Percentiles rank a stretch among this genome's conserved stretches.
These are phyloP conservation scores for Retiboletus flavoniger DNA, from an alignment of 1,284 basidiomycete genomes.

Conservation along the genomic window DNA sequence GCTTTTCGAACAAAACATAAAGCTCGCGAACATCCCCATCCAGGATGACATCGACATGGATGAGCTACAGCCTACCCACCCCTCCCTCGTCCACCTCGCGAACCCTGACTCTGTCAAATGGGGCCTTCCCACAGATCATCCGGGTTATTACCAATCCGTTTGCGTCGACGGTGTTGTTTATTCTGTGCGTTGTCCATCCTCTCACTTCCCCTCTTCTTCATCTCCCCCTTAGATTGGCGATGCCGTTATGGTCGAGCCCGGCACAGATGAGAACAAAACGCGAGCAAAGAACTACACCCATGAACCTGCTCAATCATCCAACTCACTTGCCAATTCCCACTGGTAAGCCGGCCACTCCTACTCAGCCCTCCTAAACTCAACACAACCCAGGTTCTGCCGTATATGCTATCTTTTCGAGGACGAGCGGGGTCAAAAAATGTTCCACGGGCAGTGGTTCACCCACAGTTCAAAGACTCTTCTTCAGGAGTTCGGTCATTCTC, in stretches of 20 bases:
- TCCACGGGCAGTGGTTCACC: conserved; percentile 65
- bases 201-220: conserved; percentile 2
- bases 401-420: conserved; percentile 60
- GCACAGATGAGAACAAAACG: conserved; percentile 42
- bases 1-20: conserved; percentile 48
- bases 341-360: conserved; percentile 42
- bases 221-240: conserved; percentile 50
- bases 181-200: conserved; percentile 37
- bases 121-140: conserved; percentile 37
- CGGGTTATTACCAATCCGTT: conserved; percentile 43
- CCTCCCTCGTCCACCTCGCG: conserved; percentile 39
- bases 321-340: conserved; percentile 48
- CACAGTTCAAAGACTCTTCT: conserved; percentile 65
- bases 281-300: conserved; percentile 38
- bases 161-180: conserved; percentile 56
- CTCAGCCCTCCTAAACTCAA: neutral
- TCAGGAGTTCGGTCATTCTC: conserved; percentile 62
- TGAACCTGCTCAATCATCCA: conserved; percentile 40
- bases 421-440: conserved; percentile 41
- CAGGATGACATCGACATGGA: conserved; percentile 30
- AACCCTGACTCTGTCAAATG: conserved; percentile 51
- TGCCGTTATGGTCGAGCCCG: conserved; percentile 56
- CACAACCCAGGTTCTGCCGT: conserved; percentile 53
- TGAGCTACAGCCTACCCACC: conserved; percentile 21
- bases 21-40: conserved; percentile 34